These are phyloP conservation scores for Ophiosphaerella korrae DNA, from an alignment of 2,329 filamentous ascomycete species.

Conservation along the genomic window DNA sequence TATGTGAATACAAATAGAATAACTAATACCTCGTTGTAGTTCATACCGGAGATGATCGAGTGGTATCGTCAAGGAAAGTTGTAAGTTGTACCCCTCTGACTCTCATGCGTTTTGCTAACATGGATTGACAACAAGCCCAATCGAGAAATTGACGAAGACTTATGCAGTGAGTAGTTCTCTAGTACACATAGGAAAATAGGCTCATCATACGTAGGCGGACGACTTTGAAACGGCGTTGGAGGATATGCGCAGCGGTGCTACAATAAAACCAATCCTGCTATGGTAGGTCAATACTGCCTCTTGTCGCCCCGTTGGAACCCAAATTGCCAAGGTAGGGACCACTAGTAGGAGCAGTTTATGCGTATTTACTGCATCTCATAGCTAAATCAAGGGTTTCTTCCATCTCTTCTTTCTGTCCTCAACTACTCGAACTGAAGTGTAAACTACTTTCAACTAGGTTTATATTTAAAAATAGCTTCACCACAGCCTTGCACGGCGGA, in stretches of 20 bases:
- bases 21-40: conserved; percentile 25
- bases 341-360: too few species aligned
- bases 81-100: conserved; percentile 4
- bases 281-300: conserved; percentile 32
- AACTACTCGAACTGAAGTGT: too few species aligned
- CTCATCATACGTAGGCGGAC: conserved; percentile 36
- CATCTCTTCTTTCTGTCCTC: too few species aligned
- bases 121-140: conserved; percentile 29
- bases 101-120: background rate
- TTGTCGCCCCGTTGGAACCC: background rate
- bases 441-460: too few species aligned
- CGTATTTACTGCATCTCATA: too few species aligned
- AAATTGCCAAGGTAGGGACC: too few species aligned
- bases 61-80: conserved; percentile 57
- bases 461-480: too few species aligned
- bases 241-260: conserved; percentile 50
- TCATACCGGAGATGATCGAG: conserved; percentile 55
- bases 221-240: conserved; percentile 48
- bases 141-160: conserved; percentile 53
- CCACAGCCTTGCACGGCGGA: too few species aligned
- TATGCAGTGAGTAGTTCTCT: conserved; percentile 34
- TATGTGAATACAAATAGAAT: background rate
- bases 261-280: conserved; percentile 51
- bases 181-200: background rate
- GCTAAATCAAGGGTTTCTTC: too few species aligned